These are phyloP conservation scores for Plasmodium coatneyi DNA, from an alignment of 169 alveolate genomes.

Conservation along the genomic window DNA sequence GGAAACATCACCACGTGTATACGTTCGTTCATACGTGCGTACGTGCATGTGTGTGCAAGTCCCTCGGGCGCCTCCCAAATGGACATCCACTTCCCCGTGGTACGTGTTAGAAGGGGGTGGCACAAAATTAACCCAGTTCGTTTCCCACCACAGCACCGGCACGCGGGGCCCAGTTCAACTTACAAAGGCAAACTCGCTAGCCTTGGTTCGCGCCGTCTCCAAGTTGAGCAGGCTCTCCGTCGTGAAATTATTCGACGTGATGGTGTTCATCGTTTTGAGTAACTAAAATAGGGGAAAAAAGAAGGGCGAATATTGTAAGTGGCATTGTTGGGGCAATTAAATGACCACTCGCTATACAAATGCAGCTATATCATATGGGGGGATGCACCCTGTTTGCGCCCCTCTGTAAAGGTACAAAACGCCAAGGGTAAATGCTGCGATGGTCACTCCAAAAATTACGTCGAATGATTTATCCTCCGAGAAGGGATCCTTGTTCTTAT, in stretches of 20 bases:
- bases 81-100: background rate
- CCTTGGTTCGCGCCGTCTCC: constrained; percentile 43
- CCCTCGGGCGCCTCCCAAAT: background rate
- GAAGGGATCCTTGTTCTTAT: constrained; percentile 39
- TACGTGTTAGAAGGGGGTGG: background rate
- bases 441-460: background rate
- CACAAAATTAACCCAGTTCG: background rate
- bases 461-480: constrained; percentile 59
- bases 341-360: background rate
- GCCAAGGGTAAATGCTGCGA: background rate
- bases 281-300: background rate
- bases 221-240: background rate
- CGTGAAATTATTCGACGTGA: background rate
- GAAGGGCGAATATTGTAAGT: background rate
- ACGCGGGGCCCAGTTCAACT: background rate
- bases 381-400: background rate
- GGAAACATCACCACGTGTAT: background rate
- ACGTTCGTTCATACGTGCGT: background rate
- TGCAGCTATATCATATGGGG: background rate
- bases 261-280: constrained; percentile 6
- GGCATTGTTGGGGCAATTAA: background rate
- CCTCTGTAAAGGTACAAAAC: background rate
- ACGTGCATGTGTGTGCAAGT: background rate
- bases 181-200: constrained; percentile 67
- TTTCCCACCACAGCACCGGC: background rate